Conservation (phyloP, 192 early-diverging fungal genomes). For the Kickxella alabastrina region DNA sequence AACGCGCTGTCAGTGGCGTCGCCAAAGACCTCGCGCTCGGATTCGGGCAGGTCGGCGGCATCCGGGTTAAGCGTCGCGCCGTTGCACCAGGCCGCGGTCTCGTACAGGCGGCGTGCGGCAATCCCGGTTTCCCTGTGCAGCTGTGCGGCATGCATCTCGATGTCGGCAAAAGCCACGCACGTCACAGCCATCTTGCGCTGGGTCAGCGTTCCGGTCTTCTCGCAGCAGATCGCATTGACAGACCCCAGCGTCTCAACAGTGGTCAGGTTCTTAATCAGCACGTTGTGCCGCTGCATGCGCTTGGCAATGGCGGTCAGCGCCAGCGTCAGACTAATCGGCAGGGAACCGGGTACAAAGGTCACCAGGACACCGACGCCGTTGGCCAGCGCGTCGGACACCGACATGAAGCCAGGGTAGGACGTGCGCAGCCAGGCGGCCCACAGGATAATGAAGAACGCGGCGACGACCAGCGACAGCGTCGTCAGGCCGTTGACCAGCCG, state of each 20-base stretch:
- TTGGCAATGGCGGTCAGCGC: constrained; percentile 73
- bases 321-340: constrained; percentile 77
- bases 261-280: constrained; percentile 78
- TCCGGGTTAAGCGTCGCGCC: constrained; percentile 59
- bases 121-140: neutral
- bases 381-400: constrained; percentile 45
- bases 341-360: constrained; percentile 74
- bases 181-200: constrained; percentile 67
- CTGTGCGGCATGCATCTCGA: constrained; percentile 19
- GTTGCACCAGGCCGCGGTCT: constrained; percentile 61
- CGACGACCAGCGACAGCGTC: constrained; percentile 50
- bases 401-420: constrained; percentile 57
- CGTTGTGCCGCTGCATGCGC: constrained; percentile 64
- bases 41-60: constrained; percentile 48
- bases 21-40: constrained; percentile 62
- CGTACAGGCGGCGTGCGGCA: constrained; percentile 31
- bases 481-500: constrained; percentile 75
- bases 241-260: constrained; percentile 87
- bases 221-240: constrained; percentile 68
- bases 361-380: constrained; percentile 65
- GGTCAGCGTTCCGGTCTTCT: constrained; percentile 94
- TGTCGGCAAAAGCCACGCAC: constrained; percentile 13
- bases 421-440: constrained; percentile 59
- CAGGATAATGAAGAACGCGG: constrained; percentile 49
- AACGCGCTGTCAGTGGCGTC: constrained; percentile 87